Conservation (phyloP, 2,329 filamentous ascomycete species). For the Talaromyces funiculosus region DNA sequence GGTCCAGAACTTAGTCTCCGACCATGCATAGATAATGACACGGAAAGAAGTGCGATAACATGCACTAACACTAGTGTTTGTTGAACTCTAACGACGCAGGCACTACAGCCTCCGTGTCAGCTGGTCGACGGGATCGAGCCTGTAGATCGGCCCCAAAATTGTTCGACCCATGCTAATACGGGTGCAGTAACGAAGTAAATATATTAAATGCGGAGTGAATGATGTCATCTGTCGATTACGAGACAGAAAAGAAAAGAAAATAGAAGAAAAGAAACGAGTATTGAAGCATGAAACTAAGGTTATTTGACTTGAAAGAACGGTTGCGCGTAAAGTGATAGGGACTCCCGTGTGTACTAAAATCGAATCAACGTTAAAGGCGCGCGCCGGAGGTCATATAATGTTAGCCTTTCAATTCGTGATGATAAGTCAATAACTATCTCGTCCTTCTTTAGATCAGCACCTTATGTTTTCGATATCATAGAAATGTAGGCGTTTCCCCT, state of each 20-base stretch:
- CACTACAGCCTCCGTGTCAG: not conserved
- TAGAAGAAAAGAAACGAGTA: too few relatives aligned
- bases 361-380: too few relatives aligned
- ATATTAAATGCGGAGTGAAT: not conserved
- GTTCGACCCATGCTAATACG: not conserved
- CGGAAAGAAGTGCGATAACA: not conserved
- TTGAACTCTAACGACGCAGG: not conserved
- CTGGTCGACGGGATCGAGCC: not conserved
- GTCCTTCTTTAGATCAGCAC: too few relatives aligned
- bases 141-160: not conserved
- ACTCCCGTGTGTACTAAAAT: too few relatives aligned
- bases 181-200: not conserved
- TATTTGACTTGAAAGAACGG: not conserved
- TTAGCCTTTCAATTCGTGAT: too few relatives aligned
- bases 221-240: not conserved
- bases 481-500: too few relatives aligned
- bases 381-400: too few relatives aligned
- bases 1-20: not conserved
- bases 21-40: not conserved
- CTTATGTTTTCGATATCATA: too few relatives aligned
- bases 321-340: not conserved
- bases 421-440: too few relatives aligned
- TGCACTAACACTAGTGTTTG: not conserved
- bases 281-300: not conserved
- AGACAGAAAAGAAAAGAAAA: too few relatives aligned